Conservation (phyloP, 2,329 filamentous ascomycete genomes). For the Fusarium subglutinans region DNA sequence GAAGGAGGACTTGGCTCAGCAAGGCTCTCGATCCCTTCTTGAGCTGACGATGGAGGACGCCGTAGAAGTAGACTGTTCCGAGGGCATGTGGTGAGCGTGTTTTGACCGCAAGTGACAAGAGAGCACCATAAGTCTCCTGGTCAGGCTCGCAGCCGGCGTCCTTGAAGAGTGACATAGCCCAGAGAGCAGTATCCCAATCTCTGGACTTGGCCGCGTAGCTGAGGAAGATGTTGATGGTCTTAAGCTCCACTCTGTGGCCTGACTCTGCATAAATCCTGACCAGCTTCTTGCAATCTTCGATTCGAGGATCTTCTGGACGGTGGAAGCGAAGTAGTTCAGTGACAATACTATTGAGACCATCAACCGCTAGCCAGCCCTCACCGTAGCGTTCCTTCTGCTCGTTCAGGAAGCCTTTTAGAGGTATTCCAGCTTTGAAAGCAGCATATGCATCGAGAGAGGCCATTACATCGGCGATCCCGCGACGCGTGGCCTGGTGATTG, state of each 20-base stretch:
- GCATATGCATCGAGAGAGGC: conserved; percentile 55
- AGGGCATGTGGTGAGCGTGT: conserved; percentile 45
- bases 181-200: conserved; percentile 47
- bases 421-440: conserved; percentile 49
- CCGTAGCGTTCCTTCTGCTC: conserved; percentile 57
- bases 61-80: conserved; percentile 48
- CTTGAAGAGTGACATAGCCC: conserved; percentile 41
- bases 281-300: conserved; percentile 43
- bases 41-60: conserved; percentile 45
- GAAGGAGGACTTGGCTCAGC: conserved; percentile 42
- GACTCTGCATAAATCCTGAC: conserved; percentile 39
- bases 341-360: conserved; percentile 52
- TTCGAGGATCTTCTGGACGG: conserved; percentile 30
- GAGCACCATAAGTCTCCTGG: conserved; percentile 47
- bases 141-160: conserved; percentile 39
- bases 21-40: conserved; percentile 35
- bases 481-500: conserved; percentile 47
- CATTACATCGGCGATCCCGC: conserved; percentile 54
- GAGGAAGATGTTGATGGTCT: conserved; percentile 53
- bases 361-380: conserved; percentile 53
- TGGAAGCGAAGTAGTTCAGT: conserved; percentile 55
- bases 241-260: conserved; percentile 38
- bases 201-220: conserved; percentile 40
- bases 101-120: conserved; percentile 51
- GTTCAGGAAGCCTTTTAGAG: conserved; percentile 50